These are phyloP conservation scores for Eucalyptus erythrocorys DNA, from an alignment of 345 rosid species.

Conservation along the genomic window DNA sequence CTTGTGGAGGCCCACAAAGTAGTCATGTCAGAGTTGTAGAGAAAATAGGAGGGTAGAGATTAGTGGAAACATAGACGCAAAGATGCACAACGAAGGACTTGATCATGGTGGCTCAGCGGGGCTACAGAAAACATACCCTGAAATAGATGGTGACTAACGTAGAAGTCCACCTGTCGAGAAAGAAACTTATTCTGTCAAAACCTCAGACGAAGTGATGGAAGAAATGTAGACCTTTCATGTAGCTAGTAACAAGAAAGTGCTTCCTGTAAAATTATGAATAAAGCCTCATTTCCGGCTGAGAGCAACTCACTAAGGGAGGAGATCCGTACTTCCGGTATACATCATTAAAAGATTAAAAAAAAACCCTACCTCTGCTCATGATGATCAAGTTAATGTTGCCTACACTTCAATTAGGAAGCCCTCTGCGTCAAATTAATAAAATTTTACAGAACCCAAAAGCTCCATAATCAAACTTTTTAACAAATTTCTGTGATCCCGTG, in stretches of 20 bases:
- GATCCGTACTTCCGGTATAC: background rate
- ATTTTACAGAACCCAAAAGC: background rate
- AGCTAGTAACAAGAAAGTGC: background rate
- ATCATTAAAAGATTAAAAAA: too few species aligned
- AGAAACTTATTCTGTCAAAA: background rate
- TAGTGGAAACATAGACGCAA: background rate
- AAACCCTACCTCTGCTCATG: background rate
- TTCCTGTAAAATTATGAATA: background rate
- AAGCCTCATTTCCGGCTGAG: background rate
- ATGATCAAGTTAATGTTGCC: background rate
- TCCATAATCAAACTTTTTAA: background rate
- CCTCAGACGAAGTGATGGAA: background rate
- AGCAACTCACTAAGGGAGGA: background rate
- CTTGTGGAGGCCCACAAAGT: slow-evolving; percentile 14
- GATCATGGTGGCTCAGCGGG: background rate
- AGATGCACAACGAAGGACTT: background rate
- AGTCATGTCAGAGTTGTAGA: background rate
- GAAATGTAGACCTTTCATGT: background rate
- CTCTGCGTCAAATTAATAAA: background rate
- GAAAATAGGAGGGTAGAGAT: background rate
- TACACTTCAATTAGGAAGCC: background rate
- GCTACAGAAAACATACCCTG: slow-evolving; percentile 35
- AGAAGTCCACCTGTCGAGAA: slow-evolving; percentile 78
- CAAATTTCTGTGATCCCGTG: background rate
- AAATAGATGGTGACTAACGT: slow-evolving; percentile 63